These are phyloP conservation scores for Phallus indusiatus DNA, from an alignment of 768 basidiomycete genomes.

Conservation along the genomic window DNA sequence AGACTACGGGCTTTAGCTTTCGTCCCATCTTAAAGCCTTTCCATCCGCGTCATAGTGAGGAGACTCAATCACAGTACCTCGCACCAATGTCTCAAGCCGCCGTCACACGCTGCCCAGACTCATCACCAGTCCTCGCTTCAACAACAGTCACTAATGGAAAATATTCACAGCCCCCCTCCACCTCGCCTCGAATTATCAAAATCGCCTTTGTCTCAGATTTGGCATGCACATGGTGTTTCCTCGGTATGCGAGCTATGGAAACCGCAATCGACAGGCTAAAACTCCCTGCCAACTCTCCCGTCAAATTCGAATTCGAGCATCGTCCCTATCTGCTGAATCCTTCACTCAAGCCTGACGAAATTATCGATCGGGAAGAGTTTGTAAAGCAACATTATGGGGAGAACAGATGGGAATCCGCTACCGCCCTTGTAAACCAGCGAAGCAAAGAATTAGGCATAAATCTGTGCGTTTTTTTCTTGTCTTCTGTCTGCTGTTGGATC, in stretches of 20 bases:
- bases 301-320: conserved; percentile 34
- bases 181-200: not conserved
- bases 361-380: conserved; percentile 26
- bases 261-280: conserved; percentile 24
- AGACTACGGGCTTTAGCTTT: too few species aligned
- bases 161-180: too few species aligned
- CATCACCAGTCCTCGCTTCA: too few species aligned
- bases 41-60: too few species aligned
- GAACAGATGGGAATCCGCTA: conserved; percentile 34
- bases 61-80: too few species aligned
- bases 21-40: too few species aligned
- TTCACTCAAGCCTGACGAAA: conserved; percentile 22
- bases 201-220: conserved; percentile 2
- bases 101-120: too few species aligned
- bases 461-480: conserved; percentile 32
- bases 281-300: conserved; percentile 16
- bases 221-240: conserved; percentile 33
- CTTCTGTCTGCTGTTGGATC: not conserved
- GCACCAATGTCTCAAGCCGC: too few species aligned
- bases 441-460: conserved; percentile 47
- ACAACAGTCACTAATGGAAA: too few species aligned
- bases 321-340: conserved; percentile 38
- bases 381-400: conserved; percentile 41
- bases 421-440: conserved; percentile 39
- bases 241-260: conserved; percentile 31